Percentiles rank a stretch among this genome's conserved stretches.
phyloP scores from a whole-genome alignment of 495 filamentous ascomycete genomes.

The Ramalina intermedia region DNA sequence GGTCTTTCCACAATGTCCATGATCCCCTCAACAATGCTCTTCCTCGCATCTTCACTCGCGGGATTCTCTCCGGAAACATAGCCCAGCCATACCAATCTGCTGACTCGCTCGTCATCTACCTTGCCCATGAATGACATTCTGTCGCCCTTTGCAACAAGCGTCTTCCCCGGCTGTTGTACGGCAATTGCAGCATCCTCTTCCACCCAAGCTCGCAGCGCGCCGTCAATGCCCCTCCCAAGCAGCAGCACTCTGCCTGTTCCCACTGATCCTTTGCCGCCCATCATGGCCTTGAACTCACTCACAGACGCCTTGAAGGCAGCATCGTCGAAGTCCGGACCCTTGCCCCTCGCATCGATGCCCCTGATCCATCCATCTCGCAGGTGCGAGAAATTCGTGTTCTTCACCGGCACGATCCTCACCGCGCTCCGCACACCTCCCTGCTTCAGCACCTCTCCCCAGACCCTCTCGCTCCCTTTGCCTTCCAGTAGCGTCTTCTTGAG shows the following conservation, averaged over 20 bases:
- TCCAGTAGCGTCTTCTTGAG: constrained; percentile 56
- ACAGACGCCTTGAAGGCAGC: constrained; percentile 58
- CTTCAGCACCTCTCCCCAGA: constrained; percentile 60
- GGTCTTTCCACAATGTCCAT: constrained; percentile 82
- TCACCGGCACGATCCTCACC: constrained; percentile 66
- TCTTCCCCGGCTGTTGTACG: constrained; percentile 27
- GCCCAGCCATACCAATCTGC: constrained; percentile 71
- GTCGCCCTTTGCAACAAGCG: constrained; percentile 22
- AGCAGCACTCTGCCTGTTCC: constrained; percentile 62
- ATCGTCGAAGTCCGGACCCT: constrained; percentile 40
- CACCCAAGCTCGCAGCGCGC: constrained; percentile 53
- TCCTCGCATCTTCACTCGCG: constrained; percentile 66
- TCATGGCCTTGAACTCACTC: constrained; percentile 59
- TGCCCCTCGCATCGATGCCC: constrained; percentile 50
- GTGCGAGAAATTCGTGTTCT: constrained; percentile 85
- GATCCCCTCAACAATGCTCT: constrained; percentile 73
- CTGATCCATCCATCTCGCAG: constrained; percentile 82
- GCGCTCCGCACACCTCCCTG: constrained; percentile 49
- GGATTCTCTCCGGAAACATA: constrained; percentile 81
- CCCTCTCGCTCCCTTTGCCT: constrained; percentile 44
- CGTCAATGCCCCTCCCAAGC: constrained; percentile 50
- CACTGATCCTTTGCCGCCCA: constrained; percentile 54
- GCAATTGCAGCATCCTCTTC: constrained; percentile 26
- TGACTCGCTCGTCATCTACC: constrained; percentile 65
- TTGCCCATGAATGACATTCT: constrained; percentile 41